Base-by-base conservation (phyloP, 495 filamentous ascomycete genomes). In the Tirmania nivea region DNA sequence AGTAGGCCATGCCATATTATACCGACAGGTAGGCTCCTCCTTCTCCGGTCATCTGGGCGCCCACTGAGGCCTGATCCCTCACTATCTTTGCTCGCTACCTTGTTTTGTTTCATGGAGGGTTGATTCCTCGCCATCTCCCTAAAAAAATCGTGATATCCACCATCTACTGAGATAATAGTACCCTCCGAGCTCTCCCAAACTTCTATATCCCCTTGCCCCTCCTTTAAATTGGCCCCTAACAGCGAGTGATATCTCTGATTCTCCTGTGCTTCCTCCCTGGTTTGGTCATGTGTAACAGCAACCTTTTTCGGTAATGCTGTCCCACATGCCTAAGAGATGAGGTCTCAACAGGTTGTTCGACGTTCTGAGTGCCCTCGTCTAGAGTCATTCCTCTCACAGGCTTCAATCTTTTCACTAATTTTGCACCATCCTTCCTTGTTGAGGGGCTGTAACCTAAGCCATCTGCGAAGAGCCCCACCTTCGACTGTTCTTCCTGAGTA, bases 401-500 rank as follows among this genome's bases (percentile, higher is more conserved):
- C 39, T 45, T 45, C 39, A 17, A 45, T 7, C 17, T 45, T 45
- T 45, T 7, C 12, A 45, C 17, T 7, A 45, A 45, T 2, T 45
- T 45, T 45, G 39, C 39, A 12, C 39, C 39, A 14, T 45, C 12
- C 7, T 45, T 2, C 12, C 2, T 12, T 45, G 39, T 45, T 7
- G 39, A 45, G 7, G 39, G 39, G 39, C 39, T 45, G 7, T 45
- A 2, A 14, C 39, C 39, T 14, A 45, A 17, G 2, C 39, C 39
- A 3, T 7, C 39, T 14, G 39, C 39, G n/a, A 1, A 45, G 7
- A 14, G 39, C 39, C 3, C 39, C 39, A 14, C 57, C 56, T 34
- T 42, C 45, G 19, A 61, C 61, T 14, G 58, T 54, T 25, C 58
- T 64, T 5, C 58, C 50, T 10, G 58, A 61, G 16, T 59, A n/a